Conservation (phyloP, 805 yeast genomes). For the Myxozyma vanderwaltii region DNA sequence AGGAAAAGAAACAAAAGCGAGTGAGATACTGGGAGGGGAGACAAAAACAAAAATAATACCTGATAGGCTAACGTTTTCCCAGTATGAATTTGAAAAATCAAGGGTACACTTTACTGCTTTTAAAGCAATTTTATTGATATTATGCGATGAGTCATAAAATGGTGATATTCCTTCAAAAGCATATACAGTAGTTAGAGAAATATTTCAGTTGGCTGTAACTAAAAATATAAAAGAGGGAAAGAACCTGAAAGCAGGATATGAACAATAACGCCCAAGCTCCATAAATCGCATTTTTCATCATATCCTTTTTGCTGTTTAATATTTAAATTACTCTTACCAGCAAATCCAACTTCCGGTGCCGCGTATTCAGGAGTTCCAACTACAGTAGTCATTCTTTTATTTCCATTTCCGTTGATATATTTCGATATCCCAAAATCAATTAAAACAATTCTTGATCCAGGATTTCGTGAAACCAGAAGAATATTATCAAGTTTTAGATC, state of each 20-base stretch:
- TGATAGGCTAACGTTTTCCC: conserved; percentile 45
- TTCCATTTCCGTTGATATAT: conserved; percentile 26
- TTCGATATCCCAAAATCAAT: conserved; percentile 72
- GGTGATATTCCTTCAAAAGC: conserved; percentile 59
- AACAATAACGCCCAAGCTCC: conserved; percentile 67
- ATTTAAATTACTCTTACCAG: conserved; percentile 16
- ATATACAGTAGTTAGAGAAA: no score
- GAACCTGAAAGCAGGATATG: conserved; percentile 56
- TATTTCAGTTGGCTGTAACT: background rate
- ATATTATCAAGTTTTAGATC: conserved; percentile 71
- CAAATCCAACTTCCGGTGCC: conserved; percentile 69
- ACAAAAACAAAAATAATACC: conserved; percentile 24
- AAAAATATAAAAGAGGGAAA: background rate
- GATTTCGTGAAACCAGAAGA: conserved; percentile 55
- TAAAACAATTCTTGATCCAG: conserved; percentile 55
- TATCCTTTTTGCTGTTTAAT: conserved; percentile 53
- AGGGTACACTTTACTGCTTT: conserved; percentile 50
- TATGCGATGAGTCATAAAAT: conserved; percentile 52
- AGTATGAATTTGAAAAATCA: conserved; percentile 46
- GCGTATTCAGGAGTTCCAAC: conserved; percentile 71
- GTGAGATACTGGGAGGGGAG: no score
- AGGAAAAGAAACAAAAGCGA: no score
- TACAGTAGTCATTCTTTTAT: conserved; percentile 51
- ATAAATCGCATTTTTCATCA: conserved; percentile 61
- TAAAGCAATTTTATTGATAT: conserved; percentile 47